Base-by-base conservation (phyloP, 2,329 filamentous ascomycete species). In the Didymosphaeria variabile region DNA sequence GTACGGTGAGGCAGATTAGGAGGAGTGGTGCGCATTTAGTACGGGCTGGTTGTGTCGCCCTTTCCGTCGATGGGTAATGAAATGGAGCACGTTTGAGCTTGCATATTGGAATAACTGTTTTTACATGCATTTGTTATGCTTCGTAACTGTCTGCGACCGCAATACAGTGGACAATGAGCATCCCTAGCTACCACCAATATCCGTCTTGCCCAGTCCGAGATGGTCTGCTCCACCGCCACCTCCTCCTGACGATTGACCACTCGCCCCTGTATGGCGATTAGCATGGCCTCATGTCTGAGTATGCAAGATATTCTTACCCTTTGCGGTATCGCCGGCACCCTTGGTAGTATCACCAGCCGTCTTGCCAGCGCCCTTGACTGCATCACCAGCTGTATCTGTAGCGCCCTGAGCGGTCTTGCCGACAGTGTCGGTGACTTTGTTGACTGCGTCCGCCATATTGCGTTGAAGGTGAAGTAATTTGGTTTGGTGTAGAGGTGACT, bases 381-480 rank as follows among this genome's bases (percentile, higher is more conserved):
- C 49, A 19, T 52, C 49, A 36, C 49, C 49, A 34, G 47, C 47
- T 19, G 47, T 31, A 13, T 50, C 47, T 15, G 47, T 50, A 12
- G 49, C 49, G 19, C 49, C 49, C 13, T 52, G n/a, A 7, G 49
- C 32, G 19, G 49, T 38, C 32, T 52, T 52, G n/a, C 49, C 49
- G n/a, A 52, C 49, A 8, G 49, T 26, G 15, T 26, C 49, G 31
- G 49, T 52, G 23, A 52, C 49, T 23, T 38, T 38, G n/a, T 52
- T 52, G 12, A 52, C 31, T 52, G 49, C 49, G 49, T 52, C 49
- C 31, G 49, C 49, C 49, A 52, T 52, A 9, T 36, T 40, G 23
- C 31, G n/a, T 40, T 36, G 34, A 49, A 40, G 38, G 32, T 52
- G 10, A 52, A 13, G 17, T 29, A 26, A 21, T 5, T 40, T 32